phyloP scores from a whole-genome alignment of 169 alveolate genomes.

The Fabrea salina region DNA sequence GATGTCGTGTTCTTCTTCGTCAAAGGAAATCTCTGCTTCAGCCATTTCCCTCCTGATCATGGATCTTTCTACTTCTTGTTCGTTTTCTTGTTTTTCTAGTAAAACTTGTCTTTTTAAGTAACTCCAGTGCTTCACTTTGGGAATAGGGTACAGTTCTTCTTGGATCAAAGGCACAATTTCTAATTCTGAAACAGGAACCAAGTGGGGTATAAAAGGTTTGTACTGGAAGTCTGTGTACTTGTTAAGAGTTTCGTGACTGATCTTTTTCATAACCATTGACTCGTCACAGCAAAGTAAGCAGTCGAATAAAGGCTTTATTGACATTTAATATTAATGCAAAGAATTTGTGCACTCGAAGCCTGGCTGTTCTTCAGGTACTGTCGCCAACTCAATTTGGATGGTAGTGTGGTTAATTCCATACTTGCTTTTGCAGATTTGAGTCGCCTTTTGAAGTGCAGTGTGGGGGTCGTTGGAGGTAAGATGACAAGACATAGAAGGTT shows the following conservation, averaged over 20 bases:
- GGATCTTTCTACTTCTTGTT: slow-evolving; percentile 10
- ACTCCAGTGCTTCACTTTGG: slow-evolving; percentile 17
- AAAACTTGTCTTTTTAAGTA: background rate
- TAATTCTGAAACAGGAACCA: background rate
- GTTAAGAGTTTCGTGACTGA: background rate
- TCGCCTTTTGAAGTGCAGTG: slow-evolving; percentile 70
- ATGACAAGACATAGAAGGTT: slow-evolving; percentile 90
- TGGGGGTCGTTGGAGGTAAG: slow-evolving; percentile 79
- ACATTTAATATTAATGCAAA: background rate
- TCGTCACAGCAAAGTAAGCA: slow-evolving; percentile 29
- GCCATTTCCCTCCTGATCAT: slow-evolving; percentile 7
- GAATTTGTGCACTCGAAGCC: background rate
- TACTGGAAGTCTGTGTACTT: slow-evolving; percentile 26
- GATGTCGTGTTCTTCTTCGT: background rate
- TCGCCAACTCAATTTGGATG: slow-evolving; percentile 55
- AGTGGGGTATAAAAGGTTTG: slow-evolving; percentile 16
- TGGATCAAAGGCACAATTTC: background rate
- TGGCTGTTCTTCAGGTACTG: no score
- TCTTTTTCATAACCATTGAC: background rate
- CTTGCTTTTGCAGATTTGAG: slow-evolving; percentile 77
- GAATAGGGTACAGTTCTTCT: background rate
- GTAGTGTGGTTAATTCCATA: slow-evolving; percentile 84
- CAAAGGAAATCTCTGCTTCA: background rate
- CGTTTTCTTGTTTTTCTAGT: background rate
- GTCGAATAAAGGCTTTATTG: slow-evolving; percentile 22